Conservation (phyloP, 495 filamentous ascomycete species). For the Physcia stellaris region DNA sequence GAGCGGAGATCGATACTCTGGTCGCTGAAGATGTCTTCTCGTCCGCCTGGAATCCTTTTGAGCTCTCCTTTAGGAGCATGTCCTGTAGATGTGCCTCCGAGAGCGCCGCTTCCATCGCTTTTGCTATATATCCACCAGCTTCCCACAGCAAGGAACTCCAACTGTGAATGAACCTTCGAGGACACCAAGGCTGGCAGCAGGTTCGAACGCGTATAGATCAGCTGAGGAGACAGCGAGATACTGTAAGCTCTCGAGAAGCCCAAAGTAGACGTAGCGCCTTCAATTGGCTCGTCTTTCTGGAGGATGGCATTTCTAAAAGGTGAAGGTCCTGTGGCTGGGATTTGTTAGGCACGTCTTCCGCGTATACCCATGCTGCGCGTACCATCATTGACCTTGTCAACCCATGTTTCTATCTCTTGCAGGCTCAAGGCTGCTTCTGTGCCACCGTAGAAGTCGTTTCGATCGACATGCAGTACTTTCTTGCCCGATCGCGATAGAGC, state of each 20-base stretch:
- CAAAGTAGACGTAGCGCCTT: too few species aligned
- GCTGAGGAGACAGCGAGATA: slow-evolving; percentile 68
- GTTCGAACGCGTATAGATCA: slow-evolving; percentile 71
- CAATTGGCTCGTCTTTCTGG: background rate
- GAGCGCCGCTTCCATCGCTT: slow-evolving; percentile 9
- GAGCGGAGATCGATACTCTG: slow-evolving; percentile 54
- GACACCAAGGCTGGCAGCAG: slow-evolving; percentile 68
- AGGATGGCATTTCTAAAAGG: background rate
- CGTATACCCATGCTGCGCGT: too few species aligned
- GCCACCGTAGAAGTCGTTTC: slow-evolving; percentile 78
- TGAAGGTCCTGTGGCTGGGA: slow-evolving; percentile 1
- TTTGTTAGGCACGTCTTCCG: too few species aligned
- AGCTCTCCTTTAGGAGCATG: slow-evolving; percentile 21
- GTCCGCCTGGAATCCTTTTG: slow-evolving; percentile 59
- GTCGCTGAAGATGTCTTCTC: slow-evolving; percentile 78
- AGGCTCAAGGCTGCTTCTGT: slow-evolving; percentile 77
- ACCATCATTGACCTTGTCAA: slow-evolving; percentile 35
- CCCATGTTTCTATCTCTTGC: slow-evolving; percentile 71
- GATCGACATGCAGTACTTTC: slow-evolving; percentile 81
- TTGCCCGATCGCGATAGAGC: slow-evolving; percentile 84
- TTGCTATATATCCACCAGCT: slow-evolving; percentile 70
- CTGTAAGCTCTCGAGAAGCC: slow-evolving; percentile 63
- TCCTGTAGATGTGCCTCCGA: slow-evolving; percentile 7
- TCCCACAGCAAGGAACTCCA: slow-evolving; percentile 89
- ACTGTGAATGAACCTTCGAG: slow-evolving; percentile 71